Percentiles rank a stretch among this genome's conserved stretches.
These are phyloP conservation scores for Xylariaceae sp. DNA, from an alignment of 2,329 filamentous ascomycete species.

Conservation along the genomic window DNA sequence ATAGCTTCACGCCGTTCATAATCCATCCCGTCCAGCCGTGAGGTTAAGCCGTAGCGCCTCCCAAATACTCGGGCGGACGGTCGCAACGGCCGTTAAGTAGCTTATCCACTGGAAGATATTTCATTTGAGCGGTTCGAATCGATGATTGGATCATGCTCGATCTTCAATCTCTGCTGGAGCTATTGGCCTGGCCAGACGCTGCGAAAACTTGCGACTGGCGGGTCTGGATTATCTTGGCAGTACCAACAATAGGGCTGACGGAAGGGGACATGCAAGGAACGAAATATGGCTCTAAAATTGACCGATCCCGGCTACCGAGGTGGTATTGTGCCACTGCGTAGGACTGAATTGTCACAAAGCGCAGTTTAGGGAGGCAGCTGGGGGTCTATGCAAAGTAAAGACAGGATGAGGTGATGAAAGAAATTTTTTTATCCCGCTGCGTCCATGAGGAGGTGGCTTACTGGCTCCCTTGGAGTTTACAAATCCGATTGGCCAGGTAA, in stretches of 20 bases:
- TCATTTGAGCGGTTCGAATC: neutral
- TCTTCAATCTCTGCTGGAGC: neutral
- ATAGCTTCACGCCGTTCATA: constrained; percentile 2
- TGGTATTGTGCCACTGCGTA: neutral
- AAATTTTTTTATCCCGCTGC: neutral
- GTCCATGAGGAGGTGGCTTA: neutral
- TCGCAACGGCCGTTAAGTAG: neutral
- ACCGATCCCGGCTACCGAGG: neutral
- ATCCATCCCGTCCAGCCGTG: neutral
- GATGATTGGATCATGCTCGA: neutral
- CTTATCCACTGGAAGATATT: neutral
- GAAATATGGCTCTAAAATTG: neutral
- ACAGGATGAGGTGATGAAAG: neutral
- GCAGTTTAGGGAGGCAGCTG: too few species aligned
- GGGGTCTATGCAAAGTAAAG: neutral
- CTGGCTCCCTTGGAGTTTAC: neutral
- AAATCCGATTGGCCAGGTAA: neutral
- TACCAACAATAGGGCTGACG: neutral
- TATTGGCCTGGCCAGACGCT: neutral
- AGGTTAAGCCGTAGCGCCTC: neutral
- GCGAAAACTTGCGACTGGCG: neutral
- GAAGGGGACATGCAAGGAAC: neutral
- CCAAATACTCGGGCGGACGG: neutral
- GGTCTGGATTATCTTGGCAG: neutral
- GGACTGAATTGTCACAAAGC: neutral